Evolutionary conservation across 2,329 filamentous ascomycete genomes (phyloP).

Genomic region (Monosporascus cannonballus): DNA sequence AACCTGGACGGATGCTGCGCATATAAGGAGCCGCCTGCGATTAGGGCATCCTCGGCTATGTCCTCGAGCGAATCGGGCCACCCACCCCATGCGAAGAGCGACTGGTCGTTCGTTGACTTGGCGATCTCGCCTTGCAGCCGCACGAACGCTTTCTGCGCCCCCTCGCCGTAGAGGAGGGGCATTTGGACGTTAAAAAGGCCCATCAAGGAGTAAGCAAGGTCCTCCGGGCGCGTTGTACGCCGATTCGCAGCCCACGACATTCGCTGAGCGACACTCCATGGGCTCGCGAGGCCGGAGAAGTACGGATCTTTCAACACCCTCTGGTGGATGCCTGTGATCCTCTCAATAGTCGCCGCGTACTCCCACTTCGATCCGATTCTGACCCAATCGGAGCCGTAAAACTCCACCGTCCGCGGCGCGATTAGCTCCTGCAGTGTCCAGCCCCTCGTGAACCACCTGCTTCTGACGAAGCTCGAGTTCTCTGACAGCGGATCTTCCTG

Average conservation of each 20-base stretch:
- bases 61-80: not conserved
- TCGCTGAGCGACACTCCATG: not conserved
- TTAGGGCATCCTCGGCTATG: not conserved
- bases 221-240: constrained; percentile 2
- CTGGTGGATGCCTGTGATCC: constrained; percentile 20
- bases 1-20: not conserved
- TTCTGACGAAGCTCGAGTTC: not conserved
- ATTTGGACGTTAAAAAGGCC: constrained; percentile 7
- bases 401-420: constrained; percentile 7
- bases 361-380: constrained; percentile 1
- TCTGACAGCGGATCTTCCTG: not conserved
- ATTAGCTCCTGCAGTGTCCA: constrained; percentile 10
- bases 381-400: constrained; percentile 9
- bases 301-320: not conserved
- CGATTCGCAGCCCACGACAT: constrained; percentile 5
- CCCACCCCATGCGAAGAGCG: constrained; percentile 4
- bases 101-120: not conserved
- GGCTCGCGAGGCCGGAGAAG: not conserved
- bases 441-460: constrained; percentile 2
- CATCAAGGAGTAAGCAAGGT: constrained; percentile 4
- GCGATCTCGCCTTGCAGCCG: constrained; percentile 4
- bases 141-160: constrained; percentile 1
- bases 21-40: not conserved
- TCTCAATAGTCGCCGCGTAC: constrained; percentile 13
- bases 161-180: constrained; percentile 6